These are phyloP conservation scores for Coniochaeta sp. DNA, from an alignment of 2,329 filamentous ascomycete species.

Conservation along the genomic window DNA sequence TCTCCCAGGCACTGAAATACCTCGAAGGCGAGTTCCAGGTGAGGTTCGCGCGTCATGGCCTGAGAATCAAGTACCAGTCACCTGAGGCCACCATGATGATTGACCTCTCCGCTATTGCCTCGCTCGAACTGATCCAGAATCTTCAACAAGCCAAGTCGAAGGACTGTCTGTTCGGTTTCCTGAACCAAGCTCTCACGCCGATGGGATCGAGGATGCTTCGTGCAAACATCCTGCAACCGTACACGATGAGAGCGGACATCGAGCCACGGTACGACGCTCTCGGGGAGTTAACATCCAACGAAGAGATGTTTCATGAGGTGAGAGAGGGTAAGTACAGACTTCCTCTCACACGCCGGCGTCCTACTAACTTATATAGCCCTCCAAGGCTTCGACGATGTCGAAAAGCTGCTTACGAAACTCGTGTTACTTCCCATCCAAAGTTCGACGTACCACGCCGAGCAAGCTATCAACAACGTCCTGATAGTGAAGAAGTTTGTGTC, in stretches of 20 bases:
- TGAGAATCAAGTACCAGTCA: conserved; percentile 80
- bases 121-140: conserved; percentile 87
- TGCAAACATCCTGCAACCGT: conserved; percentile 83
- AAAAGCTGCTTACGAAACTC: conserved; percentile 72
- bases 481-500: conserved; percentile 77
- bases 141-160: conserved; percentile 69
- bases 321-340: conserved; percentile 51
- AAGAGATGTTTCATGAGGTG: conserved; percentile 76
- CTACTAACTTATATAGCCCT: conserved; percentile 43
- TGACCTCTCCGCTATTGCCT: conserved; percentile 78
- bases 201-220: conserved; percentile 83
- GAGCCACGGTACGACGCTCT: conserved; percentile 72
- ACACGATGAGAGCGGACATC: conserved; percentile 59
- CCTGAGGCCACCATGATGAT: conserved; percentile 95
- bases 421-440: conserved; percentile 66
- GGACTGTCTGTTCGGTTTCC: conserved; percentile 73
- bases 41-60: conserved; percentile 68
- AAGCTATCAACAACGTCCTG: conserved; percentile 79
- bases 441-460: conserved; percentile 64
- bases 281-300: conserved; percentile 71
- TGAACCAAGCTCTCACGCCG: conserved; percentile 79
- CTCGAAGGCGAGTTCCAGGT: conserved; percentile 63
- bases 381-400: conserved; percentile 69
- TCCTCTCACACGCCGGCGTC: not conserved
- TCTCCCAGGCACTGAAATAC: conserved; percentile 66